These are phyloP conservation scores for Neolentinus lepideus DNA, from an alignment of 1,284 basidiomycete species.

Conservation along the genomic window DNA sequence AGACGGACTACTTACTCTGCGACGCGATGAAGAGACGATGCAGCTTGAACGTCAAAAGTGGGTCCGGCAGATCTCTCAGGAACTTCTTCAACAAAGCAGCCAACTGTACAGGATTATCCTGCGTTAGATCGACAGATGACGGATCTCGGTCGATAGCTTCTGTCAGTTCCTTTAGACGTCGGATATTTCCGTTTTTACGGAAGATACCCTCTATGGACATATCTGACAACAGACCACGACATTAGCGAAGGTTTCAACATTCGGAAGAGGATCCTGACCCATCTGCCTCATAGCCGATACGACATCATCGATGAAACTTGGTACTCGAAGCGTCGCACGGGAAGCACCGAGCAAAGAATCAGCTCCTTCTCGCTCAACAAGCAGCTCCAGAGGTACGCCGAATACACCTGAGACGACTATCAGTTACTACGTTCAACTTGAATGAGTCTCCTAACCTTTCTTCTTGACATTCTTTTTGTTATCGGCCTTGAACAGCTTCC, in stretches of 20 bases:
- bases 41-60: slow-evolving; percentile 90
- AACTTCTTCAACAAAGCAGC: slow-evolving; percentile 97
- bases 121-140: slow-evolving; percentile 81
- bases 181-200: slow-evolving; percentile 97
- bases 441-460: slow-evolving; percentile 56
- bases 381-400: slow-evolving; percentile 85
- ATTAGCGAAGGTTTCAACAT: slow-evolving; percentile 1
- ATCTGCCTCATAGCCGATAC: slow-evolving; percentile 98
- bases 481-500: slow-evolving; percentile 90
- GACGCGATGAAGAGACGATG: slow-evolving; percentile 87
- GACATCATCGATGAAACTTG: slow-evolving; percentile 97
- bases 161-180: slow-evolving; percentile 83
- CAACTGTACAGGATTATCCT: slow-evolving; percentile 96
- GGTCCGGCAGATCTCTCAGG: slow-evolving; percentile 93
- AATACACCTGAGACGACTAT: slow-evolving; percentile 60
- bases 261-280: slow-evolving; percentile 55
- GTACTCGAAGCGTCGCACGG: slow-evolving; percentile 81
- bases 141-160: slow-evolving; percentile 94
- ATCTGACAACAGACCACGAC: slow-evolving; percentile 42
- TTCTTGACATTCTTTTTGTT: slow-evolving; percentile 88
- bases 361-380: slow-evolving; percentile 93
- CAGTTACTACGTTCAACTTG: background rate
- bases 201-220: slow-evolving; percentile 99
- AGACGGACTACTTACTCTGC: slow-evolving; percentile 52
- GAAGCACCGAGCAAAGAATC: slow-evolving; percentile 91